These are phyloP conservation scores for Apiotrichum montevideense DNA, from an alignment of 1,284 basidiomycete genomes.

Conservation along the genomic window DNA sequence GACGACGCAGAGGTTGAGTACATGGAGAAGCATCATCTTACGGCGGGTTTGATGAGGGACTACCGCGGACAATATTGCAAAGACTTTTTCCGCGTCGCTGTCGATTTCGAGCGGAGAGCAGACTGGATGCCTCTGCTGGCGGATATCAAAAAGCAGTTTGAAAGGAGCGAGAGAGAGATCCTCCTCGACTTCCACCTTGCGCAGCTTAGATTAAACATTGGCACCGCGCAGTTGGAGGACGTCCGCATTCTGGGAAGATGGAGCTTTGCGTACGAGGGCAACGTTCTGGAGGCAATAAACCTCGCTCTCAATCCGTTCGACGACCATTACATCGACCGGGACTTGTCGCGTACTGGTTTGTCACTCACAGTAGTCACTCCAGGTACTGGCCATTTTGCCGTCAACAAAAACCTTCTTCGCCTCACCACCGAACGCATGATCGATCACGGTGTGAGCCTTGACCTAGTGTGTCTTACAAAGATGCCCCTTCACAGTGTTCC, in stretches of 20 bases:
- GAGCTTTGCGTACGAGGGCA: slow-evolving; percentile 74
- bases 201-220: slow-evolving; percentile 14
- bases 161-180: slow-evolving; percentile 81
- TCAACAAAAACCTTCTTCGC: slow-evolving; percentile 81
- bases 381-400: slow-evolving; percentile 89
- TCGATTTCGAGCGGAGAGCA: slow-evolving; percentile 79
- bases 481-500: slow-evolving; percentile 88
- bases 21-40: slow-evolving; percentile 38
- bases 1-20: slow-evolving; percentile 74
- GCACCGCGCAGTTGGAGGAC: slow-evolving; percentile 17
- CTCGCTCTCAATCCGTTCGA: slow-evolving; percentile 88
- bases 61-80: slow-evolving; percentile 78
- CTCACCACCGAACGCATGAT: slow-evolving; percentile 93
- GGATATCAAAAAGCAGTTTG: slow-evolving; percentile 78
- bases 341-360: slow-evolving; percentile 83
- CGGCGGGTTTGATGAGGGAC: slow-evolving; percentile 63
- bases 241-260: slow-evolving; percentile 43
- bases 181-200: slow-evolving; percentile 69
- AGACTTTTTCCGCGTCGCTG: slow-evolving; percentile 91
- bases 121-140: slow-evolving; percentile 85
- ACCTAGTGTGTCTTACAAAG: slow-evolving; percentile 85
- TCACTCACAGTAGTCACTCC: slow-evolving; percentile 83
- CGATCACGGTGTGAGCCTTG: slow-evolving; percentile 85
- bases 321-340: slow-evolving; percentile 92
- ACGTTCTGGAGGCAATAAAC: slow-evolving; percentile 89